Conservation (phyloP, 768 basidiomycete species). For the Antrodiella citrinella region DNA sequence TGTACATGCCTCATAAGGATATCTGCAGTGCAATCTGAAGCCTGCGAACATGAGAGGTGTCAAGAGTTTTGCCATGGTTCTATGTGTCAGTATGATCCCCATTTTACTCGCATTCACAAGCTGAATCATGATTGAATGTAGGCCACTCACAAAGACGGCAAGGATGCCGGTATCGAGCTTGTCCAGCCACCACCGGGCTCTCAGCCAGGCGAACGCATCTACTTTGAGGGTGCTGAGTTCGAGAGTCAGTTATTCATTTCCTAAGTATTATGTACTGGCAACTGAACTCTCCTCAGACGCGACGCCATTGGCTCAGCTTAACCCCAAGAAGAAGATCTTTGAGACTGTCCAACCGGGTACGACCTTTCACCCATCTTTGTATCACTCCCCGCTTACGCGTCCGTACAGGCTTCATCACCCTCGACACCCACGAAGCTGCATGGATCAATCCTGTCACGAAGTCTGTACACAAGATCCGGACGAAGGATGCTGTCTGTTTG, state of each 20-base stretch:
- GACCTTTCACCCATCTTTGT: conserved; percentile 10
- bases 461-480: conserved; percentile 76
- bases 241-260: conserved; percentile 74
- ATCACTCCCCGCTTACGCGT: background rate
- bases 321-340: conserved; percentile 99
- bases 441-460: conserved; percentile 86
- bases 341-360: conserved; percentile 90
- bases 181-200: conserved; percentile 81
- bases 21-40: conserved; percentile 78
- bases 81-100: conserved; percentile 53
- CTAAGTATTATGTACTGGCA: no score
- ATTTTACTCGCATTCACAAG: conserved; percentile 1
- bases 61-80: conserved; percentile 97
- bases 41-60: conserved; percentile 96
- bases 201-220: conserved; percentile 88
- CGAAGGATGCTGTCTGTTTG: conserved; percentile 73
- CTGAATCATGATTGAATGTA: conserved; percentile 22
- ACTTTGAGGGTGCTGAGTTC: conserved; percentile 87
- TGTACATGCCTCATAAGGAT: background rate
- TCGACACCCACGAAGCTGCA: conserved; percentile 81
- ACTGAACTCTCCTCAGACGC: conserved; percentile 36
- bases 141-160: conserved; percentile 88
- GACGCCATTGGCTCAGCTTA: conserved; percentile 73
- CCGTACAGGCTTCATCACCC: conserved; percentile 70
- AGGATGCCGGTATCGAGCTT: conserved; percentile 85